A percentile compares a stretch with the other conserved stretches of the same genome.
Evolutionary conservation across 2,329 filamentous ascomycete genomes (phyloP).

Genomic region (Talaromyces albobiverticillius): DNA sequence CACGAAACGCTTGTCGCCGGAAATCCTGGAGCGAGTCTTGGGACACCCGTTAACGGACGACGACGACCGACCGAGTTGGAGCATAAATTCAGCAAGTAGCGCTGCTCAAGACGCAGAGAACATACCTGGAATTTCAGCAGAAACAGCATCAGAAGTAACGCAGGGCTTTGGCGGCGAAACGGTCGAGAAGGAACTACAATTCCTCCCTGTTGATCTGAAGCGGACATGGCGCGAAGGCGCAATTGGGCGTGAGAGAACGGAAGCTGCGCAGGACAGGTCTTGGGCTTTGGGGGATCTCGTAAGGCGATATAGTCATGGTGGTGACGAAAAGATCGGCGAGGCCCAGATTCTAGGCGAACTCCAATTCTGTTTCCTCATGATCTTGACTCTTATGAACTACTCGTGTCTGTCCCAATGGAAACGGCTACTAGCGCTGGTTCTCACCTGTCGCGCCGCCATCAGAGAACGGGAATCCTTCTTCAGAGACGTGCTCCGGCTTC

Average conservation of each 20-base stretch:
- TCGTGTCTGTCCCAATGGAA: slow-evolving; percentile 67
- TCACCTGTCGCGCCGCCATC: slow-evolving; percentile 57
- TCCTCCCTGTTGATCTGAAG: slow-evolving; percentile 60
- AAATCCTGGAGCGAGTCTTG: slow-evolving; percentile 51
- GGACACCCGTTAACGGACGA: slow-evolving; percentile 34
- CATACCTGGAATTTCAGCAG: slow-evolving; percentile 54
- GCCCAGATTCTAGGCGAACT: slow-evolving; percentile 54
- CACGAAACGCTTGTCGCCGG: slow-evolving; percentile 50
- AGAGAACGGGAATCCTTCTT: slow-evolving; percentile 50
- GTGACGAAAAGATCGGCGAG: slow-evolving; percentile 34
- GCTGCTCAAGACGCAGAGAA: slow-evolving; percentile 56
- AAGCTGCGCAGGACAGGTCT: slow-evolving; percentile 60
- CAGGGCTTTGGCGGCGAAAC: slow-evolving; percentile 24
- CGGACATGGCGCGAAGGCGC: slow-evolving; percentile 61
- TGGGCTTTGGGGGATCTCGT: slow-evolving; percentile 59
- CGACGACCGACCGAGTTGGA: slow-evolving; percentile 49
- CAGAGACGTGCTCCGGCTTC: slow-evolving; percentile 46
- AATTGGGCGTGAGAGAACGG: slow-evolving; percentile 60
- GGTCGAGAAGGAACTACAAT: slow-evolving; percentile 48
- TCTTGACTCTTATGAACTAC: slow-evolving; percentile 63
- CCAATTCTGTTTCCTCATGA: slow-evolving; percentile 62
- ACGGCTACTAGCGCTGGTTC: slow-evolving; percentile 53
- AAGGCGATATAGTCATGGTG: slow-evolving; percentile 25
- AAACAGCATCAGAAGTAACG: slow-evolving; percentile 10
- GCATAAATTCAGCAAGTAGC: slow-evolving; percentile 57